Base-by-base conservation (phyloP, 2,329 filamentous ascomycete species). In the Claviceps africana region DNA sequence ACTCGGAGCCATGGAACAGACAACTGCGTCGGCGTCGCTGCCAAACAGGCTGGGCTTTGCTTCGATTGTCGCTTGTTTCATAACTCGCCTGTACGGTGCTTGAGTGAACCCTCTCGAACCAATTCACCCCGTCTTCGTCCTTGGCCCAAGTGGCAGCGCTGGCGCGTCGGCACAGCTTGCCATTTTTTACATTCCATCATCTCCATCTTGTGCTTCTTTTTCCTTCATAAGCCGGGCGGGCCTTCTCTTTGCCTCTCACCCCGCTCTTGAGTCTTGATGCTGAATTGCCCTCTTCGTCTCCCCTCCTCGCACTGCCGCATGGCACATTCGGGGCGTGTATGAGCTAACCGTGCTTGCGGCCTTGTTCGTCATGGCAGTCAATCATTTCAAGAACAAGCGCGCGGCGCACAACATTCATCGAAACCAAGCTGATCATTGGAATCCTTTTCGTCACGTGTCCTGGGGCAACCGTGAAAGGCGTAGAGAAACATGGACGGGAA, bases 371-470 rank as follows among this genome's bases (percentile, higher is more conserved):
- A 54, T 60, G 55, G 46, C 62, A 76, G 73, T 74, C 66, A 76
- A 76, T 57, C 62, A 67, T 43, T 71, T 67, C 58, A 65, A 63
- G 50, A 68, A 71, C 56, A 76, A 71, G 65, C 67, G 68, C 54
- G 62, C 66, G 53, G 74, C 74, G 54, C 70, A 72, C 54, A 64
- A 56, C 22, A 59, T 73, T 44, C 70, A 71, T 49, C 69, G 72
- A 52, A 62, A 67, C 37, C 64, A 64, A 51, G 56, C 61, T 48
- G 66, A 69, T 52, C 65, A 69, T 22, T 72, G 67, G 65, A 75
- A 73, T 31, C 70, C 69, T 8, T 75, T 75, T 50, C 66, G 69
- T 9, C 70, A 71, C 53, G 63, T 71, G n/a, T 56, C 61, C 22
- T 71, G 67, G 66, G 61, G 61, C 17, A 62, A 58, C 13, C 59